phyloP scores from a whole-genome alignment of 371 early-diverging fungal species.

The Thermomucor indicae-seudaticae region DNA sequence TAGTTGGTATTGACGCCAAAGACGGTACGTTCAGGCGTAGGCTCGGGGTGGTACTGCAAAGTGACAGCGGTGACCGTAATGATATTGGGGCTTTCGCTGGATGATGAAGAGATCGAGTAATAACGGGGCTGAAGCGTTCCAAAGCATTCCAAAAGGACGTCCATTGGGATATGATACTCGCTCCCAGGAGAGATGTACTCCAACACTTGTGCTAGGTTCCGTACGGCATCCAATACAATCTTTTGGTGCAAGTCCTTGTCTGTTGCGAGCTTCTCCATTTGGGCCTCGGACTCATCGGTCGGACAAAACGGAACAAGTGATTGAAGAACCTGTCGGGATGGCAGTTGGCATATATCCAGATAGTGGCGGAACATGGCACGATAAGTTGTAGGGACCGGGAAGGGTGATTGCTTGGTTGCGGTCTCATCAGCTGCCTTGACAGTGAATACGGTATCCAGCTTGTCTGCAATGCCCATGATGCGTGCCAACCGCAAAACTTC shows the following conservation, averaged over 20 bases:
- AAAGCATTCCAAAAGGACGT: constrained; percentile 73
- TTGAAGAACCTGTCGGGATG: constrained; percentile 62
- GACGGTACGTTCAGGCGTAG: constrained; percentile 45
- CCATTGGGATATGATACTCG: constrained; percentile 56
- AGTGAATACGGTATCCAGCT: constrained; percentile 60
- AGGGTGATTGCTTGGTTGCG: constrained; percentile 71
- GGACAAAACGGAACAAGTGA: constrained; percentile 57
- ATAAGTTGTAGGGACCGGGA: constrained; percentile 87
- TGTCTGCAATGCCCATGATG: constrained; percentile 59
- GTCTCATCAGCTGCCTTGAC: constrained; percentile 63
- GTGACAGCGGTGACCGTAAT: constrained; percentile 87
- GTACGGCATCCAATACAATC: constrained; percentile 55
- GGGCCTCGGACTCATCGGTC: constrained; percentile 46
- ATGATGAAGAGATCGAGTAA: constrained; percentile 92
- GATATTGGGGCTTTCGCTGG: constrained; percentile 62
- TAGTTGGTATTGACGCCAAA: constrained; percentile 81
- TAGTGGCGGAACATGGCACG: constrained; percentile 87
- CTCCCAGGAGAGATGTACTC: constrained; percentile 29
- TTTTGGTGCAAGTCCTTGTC: constrained; percentile 70
- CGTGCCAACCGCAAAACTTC: constrained; percentile 66
- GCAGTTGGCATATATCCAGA: constrained; percentile 77
- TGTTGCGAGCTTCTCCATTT: constrained; percentile 53
- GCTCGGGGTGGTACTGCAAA: constrained; percentile 66
- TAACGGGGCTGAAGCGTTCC: constrained; percentile 85
- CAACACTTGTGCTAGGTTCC: constrained; percentile 67